A percentile compares a stretch with the other conserved stretches of the same genome.
phyloP scores from a whole-genome alignment of 768 basidiomycete genomes.

The Gymnopilus junonius region DNA sequence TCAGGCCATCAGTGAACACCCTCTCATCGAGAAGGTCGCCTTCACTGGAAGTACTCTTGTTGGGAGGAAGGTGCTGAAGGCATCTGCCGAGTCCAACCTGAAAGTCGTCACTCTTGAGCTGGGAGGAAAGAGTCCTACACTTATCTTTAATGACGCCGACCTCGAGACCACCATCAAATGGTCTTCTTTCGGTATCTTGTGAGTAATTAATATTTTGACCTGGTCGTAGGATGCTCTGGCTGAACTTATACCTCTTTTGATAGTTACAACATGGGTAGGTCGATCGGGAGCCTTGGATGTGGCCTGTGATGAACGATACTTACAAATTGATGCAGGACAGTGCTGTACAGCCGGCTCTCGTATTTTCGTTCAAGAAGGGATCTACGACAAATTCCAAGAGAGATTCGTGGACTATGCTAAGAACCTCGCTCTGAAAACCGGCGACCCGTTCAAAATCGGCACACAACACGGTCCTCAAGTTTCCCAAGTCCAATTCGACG shows the following conservation, averaged over 20 bases:
- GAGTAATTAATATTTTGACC: conserved; percentile 26
- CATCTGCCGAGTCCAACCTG: conserved; percentile 72
- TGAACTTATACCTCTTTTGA: conserved; percentile 28
- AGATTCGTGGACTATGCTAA: conserved; percentile 56
- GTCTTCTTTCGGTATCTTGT: conserved; percentile 72
- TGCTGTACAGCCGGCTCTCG: conserved; percentile 80
- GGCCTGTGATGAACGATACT: conserved; percentile 23
- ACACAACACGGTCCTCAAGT: conserved; percentile 74
- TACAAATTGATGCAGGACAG: conserved; percentile 60
- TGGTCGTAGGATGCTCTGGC: background rate
- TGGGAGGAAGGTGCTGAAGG: conserved; percentile 73
- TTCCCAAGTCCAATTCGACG: conserved; percentile 67
- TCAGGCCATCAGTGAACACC: conserved; percentile 67
- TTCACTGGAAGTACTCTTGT: conserved; percentile 80
- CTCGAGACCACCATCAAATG: conserved; percentile 68
- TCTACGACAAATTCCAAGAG: conserved; percentile 78
- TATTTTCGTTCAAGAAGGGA: conserved; percentile 75
- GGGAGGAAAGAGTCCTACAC: conserved; percentile 66
- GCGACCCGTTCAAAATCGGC: conserved; percentile 60
- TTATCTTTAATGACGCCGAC: conserved; percentile 70
- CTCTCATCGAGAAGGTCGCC: conserved; percentile 68
- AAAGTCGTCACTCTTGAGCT: conserved; percentile 79
- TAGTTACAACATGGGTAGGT: conserved; percentile 34
- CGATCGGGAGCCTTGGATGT: background rate
- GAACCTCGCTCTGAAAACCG: conserved; percentile 52